Percentiles rank a stretch among this genome's conserved stretches.
Evolutionary conservation across 306 rosid genomes (phyloP).

Genomic region (Fragaria iinumae): DNA sequence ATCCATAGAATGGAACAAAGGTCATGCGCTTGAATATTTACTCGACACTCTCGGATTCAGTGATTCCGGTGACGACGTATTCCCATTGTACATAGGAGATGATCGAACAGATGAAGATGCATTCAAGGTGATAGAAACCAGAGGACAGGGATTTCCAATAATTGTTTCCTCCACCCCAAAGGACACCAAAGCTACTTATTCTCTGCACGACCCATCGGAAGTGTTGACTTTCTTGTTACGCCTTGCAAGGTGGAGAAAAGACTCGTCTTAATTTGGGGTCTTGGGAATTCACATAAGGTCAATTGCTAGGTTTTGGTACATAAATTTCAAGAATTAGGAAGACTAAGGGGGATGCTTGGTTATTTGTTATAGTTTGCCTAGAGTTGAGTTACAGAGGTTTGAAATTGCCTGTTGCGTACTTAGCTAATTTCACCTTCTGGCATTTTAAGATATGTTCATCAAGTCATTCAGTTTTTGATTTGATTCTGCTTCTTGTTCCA

Average conservation of each 20-base stretch:
- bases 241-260: constrained; percentile 58
- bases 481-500: neutral
- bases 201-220: constrained; percentile 73
- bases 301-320: no score
- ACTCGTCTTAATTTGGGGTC: constrained; percentile 29
- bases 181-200: constrained; percentile 66
- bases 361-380: constrained; percentile 1
- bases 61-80: constrained; percentile 49
- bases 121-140: constrained; percentile 63
- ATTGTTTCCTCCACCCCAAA: constrained; percentile 71
- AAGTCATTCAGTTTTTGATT: neutral
- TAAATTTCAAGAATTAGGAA: no score
- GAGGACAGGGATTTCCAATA: constrained; percentile 82
- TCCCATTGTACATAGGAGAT: constrained; percentile 82
- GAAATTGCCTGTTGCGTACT: neutral
- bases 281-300: neutral
- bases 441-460: neutral
- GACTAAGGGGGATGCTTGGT: neutral
- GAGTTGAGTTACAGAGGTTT: neutral
- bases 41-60: constrained; percentile 63
- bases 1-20: constrained; percentile 91
- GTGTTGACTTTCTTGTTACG: constrained; percentile 60
- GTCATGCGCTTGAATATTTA: constrained; percentile 80
- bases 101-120: constrained; percentile 96
- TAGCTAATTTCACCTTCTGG: neutral